A percentile compares a stretch with the other conserved stretches of the same genome.
These are phyloP conservation scores for Chalciporus piperatoides DNA, from an alignment of 1,284 basidiomycete species.

Conservation along the genomic window DNA sequence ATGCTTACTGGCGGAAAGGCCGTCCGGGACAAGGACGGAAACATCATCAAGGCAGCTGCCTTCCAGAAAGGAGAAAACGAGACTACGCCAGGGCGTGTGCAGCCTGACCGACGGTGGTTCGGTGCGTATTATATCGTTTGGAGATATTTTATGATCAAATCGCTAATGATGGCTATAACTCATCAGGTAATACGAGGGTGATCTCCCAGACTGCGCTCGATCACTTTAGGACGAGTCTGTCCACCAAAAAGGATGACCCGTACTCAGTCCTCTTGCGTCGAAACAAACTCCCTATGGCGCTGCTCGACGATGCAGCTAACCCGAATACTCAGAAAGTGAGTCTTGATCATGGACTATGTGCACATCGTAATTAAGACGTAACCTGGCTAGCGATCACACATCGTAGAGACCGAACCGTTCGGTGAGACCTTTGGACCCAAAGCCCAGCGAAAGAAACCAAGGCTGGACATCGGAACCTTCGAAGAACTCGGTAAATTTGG, in stretches of 20 bases:
- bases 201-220: constrained; percentile 96
- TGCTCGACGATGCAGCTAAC: constrained; percentile 84
- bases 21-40: constrained; percentile 84
- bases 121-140: constrained; percentile 50
- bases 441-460: constrained; percentile 86
- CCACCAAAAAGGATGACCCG: constrained; percentile 82
- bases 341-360: constrained; percentile 1
- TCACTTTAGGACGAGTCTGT: constrained; percentile 87
- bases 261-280: constrained; percentile 89
- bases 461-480: constrained; percentile 80
- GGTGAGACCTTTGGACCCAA: constrained; percentile 91
- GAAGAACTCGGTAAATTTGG: constrained; percentile 79
- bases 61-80: constrained; percentile 92
- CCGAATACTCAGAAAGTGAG: constrained; percentile 72
- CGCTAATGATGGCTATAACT: constrained; percentile 8
- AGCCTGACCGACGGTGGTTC: constrained; percentile 94
- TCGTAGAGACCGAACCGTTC: constrained; percentile 93
- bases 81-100: constrained; percentile 82
- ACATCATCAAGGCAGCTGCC: constrained; percentile 86
- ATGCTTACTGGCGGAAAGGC: constrained; percentile 91
- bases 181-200: constrained; percentile 89
- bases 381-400: constrained; percentile 68
- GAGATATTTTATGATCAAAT: constrained; percentile 4
- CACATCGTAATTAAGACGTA: constrained; percentile 3
- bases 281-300: constrained; percentile 93